Evolutionary conservation across 2,329 filamentous ascomycete genomes (phyloP), one percentile per base, ranked within the genome.

Genomic region (Rhynchosporium secalis): DNA sequence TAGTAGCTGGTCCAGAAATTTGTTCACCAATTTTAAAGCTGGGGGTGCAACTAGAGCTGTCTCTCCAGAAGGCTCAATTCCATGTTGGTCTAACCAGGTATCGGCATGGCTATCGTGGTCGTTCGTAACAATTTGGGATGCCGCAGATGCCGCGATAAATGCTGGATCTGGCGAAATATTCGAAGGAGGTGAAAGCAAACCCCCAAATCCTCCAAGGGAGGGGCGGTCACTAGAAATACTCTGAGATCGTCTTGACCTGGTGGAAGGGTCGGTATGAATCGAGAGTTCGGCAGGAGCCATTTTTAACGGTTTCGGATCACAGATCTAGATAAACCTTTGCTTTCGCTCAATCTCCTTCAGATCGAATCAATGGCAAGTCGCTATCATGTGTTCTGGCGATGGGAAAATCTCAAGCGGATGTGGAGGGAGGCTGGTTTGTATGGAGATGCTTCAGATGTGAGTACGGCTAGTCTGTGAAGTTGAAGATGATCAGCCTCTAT

Each of bases 1-100:
- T 5, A 99, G 83, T 4, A 98, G 81, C 73, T 97, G 91, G 75
- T 99, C 95, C 65, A 99, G 84, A 73, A 99, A 99, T 71, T 84
- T 87, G 77, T 99, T 99, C 72, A 97, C 84, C 9, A 96, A 83
- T 47, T 83, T 81, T 43, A 98, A 79, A 0, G 95, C 91, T 33
- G 84, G 82, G 2, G 83, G 80, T 0, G 92, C 88, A 62, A 96
- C 90, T 55, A 89, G 75, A 20, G 90, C 90, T 20, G 88, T 86
- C 68, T 90, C 88, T 62, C 83, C 82, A 4, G 84, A 83, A 0
- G 85, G 82, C 67, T 87, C 84, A 60, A 88, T 81, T 56, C 85
- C 85, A 68, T 89, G 83, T 65, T 89, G 83, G 71, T 90, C 86
- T 71, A 87, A 85, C 81, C 88, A 88, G 56, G 86, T 80, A 69